Percentiles rank a stretch among this genome's conserved stretches.
Evolutionary conservation across 1,139 yeast species (phyloP).

Genomic region (Taphrina sp.): DNA sequence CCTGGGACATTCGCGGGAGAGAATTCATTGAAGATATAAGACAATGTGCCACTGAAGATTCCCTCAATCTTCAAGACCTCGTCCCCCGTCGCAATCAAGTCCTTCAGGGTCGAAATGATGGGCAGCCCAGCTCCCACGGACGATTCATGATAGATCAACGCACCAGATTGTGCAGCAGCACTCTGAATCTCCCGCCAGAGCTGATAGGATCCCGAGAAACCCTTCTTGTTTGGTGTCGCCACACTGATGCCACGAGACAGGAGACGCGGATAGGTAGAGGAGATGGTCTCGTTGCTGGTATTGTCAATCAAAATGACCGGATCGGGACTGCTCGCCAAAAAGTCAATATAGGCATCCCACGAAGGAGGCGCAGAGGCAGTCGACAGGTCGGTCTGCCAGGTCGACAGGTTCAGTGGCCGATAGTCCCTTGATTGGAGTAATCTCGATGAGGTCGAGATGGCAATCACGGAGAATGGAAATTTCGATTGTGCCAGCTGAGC

Average conservation of each 20-base stretch:
- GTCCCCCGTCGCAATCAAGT: slow-evolving; percentile 87
- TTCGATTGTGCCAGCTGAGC: slow-evolving; percentile 60
- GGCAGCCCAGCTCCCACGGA: slow-evolving; percentile 99
- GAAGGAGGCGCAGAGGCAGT: slow-evolving; percentile 52
- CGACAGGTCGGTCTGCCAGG: slow-evolving; percentile 55
- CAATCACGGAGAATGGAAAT: slow-evolving; percentile 64
- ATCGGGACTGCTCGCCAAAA: slow-evolving; percentile 60
- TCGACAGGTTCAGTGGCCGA: slow-evolving; percentile 61
- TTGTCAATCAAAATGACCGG: slow-evolving; percentile 90
- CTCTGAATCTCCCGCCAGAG: slow-evolving; percentile 75
- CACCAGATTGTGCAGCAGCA: slow-evolving; percentile 53
- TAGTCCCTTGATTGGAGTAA: slow-evolving; percentile 69
- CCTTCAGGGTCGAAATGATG: slow-evolving; percentile 80
- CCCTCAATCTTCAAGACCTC: slow-evolving; percentile 89
- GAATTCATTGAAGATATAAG: slow-evolving; percentile 93
- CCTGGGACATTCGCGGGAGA: slow-evolving; percentile 56
- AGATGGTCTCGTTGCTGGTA: slow-evolving; percentile 78
- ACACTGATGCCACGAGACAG: slow-evolving; percentile 77
- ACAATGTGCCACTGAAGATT: slow-evolving; percentile 90
- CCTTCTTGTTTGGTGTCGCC: slow-evolving; percentile 98
- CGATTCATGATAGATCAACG: slow-evolving; percentile 93
- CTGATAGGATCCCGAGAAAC: slow-evolving; percentile 75
- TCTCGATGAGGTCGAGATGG: slow-evolving; percentile 70
- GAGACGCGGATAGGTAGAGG: slow-evolving; percentile 72
- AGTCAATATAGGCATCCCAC: slow-evolving; percentile 59